These are phyloP conservation scores for Medicago arabica DNA, from an alignment of 306 rosid genomes.

Conservation along the genomic window DNA sequence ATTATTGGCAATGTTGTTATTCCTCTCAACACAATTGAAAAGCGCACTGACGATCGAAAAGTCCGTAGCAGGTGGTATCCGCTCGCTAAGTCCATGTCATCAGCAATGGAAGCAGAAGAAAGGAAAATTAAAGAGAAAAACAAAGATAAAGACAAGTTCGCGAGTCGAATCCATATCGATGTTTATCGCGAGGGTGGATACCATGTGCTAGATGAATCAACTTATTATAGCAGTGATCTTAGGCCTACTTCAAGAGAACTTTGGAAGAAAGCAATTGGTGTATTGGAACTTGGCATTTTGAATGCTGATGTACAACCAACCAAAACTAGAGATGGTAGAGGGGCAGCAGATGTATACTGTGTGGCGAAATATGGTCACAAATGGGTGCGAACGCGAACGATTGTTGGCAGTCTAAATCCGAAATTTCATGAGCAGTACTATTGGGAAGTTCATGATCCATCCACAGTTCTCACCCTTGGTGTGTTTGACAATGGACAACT, in stretches of 20 bases:
- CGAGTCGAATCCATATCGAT: conserved; percentile 65
- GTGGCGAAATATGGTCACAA: conserved; percentile 92
- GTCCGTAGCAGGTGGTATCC: conserved; percentile 62
- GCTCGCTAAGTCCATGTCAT: conserved; percentile 69
- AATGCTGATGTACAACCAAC: conserved; percentile 68
- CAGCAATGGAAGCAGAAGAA: conserved; percentile 65
- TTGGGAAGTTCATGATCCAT: conserved; percentile 91
- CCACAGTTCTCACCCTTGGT: conserved; percentile 90
- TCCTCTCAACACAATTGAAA: conserved; percentile 57
- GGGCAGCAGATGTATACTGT: conserved; percentile 75
- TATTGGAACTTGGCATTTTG: conserved; percentile 86
- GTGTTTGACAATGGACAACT: conserved; percentile 77
- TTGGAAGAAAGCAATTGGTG: conserved; percentile 81
- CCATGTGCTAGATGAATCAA: conserved; percentile 92
- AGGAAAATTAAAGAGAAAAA: conserved; percentile 57
- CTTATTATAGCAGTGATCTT: conserved; percentile 89
- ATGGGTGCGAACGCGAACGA: conserved; percentile 94
- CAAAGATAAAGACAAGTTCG: conserved; percentile 61
- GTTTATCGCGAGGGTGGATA: conserved; percentile 90
- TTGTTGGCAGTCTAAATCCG: conserved; percentile 66
- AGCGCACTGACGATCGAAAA: conserved; percentile 67
- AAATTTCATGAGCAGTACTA: conserved; percentile 92
- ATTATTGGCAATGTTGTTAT: conserved; percentile 64
- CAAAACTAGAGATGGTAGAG: conserved; percentile 75
- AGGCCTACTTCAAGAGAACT: conserved; percentile 73